Base-by-base conservation (phyloP, 2,329 filamentous ascomycete species). In the Helminthosporium solani region DNA sequence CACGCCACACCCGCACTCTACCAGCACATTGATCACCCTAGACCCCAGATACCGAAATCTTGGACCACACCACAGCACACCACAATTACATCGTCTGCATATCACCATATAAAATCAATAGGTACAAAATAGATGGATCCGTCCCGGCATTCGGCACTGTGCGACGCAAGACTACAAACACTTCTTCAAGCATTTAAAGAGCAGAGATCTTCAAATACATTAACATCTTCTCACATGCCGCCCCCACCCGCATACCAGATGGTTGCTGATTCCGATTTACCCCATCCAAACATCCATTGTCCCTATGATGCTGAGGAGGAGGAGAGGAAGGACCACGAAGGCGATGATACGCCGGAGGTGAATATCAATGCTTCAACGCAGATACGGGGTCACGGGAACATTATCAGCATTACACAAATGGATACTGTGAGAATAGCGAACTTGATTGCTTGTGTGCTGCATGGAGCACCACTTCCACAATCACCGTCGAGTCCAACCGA, bases 281-380 rank as follows among this genome's bases (percentile, higher is more conserved):
- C 57, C 14, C 53, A 56, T 35, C 48, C 57, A 21, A 57, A 54
- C 16, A 47, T 58, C 39, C 40, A 47, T 15, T 14, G 14, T n/a
- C 54, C 59, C 1, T 64, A 56, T 18, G 57, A 59, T n/a, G 52
- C 49, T 3, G 40, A 33, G 14, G 40, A 49, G 27, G 23, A 40
- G 2, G 35, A 39, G 15, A 44, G 54, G 18, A 49, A 54, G 16
- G 50, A 57, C 23, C 45, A 52, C 16, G 53, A 60, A 18, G 49
- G 52, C 7, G 55, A 59, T 14, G 55, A 61, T 3, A 52, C 40
- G 8, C 62, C 61, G n/a, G 64, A 68, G 44, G 52, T 69, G 30
- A 68, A 58, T 16, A 57, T 69, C 44, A 69, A 69, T 46, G 63
- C 66, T 7, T 54, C 59, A 0, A 68, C 64, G 7, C 64, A 69